These are phyloP conservation scores for Trichoderma sp. DNA, from an alignment of 2,329 filamentous ascomycete species.

Conservation along the genomic window DNA sequence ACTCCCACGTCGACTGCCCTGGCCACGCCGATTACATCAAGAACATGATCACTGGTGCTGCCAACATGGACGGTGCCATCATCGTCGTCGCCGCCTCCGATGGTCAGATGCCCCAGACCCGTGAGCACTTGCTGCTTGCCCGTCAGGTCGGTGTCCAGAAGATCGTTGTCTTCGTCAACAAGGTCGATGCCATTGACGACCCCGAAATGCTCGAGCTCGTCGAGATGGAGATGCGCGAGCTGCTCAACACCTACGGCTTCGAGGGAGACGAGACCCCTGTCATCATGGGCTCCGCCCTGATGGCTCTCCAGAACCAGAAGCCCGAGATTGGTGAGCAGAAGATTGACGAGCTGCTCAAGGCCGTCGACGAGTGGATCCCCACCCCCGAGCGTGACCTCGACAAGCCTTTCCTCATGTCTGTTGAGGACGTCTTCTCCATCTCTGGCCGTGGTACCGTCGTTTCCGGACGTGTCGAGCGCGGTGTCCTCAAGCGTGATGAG, in stretches of 20 bases:
- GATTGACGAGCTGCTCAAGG: conserved; percentile 88
- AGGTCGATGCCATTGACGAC: conserved; percentile 96
- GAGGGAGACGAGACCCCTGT: conserved; percentile 98
- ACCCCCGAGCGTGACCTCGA: conserved; percentile 91
- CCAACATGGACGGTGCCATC: conserved; percentile 98
- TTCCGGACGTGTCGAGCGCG: conserved; percentile 96
- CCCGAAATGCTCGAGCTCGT: conserved; percentile 99
- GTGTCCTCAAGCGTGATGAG: conserved; percentile 86
- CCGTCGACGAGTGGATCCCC: conserved; percentile 95
- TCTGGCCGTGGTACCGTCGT: conserved; percentile 94
- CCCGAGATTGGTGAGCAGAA: conserved; percentile 84
- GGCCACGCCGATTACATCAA: conserved; percentile 99
- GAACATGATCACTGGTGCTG: conserved; percentile 99
- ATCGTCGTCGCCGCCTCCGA: conserved; percentile 98
- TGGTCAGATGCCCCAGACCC: conserved; percentile 99
- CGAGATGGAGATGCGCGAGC: conserved; percentile 99
- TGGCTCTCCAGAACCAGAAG: conserved; percentile 83
- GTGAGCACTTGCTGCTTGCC: conserved; percentile 96
- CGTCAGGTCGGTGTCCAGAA: conserved; percentile 97
- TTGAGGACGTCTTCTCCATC: conserved; percentile 92
- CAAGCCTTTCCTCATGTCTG: conserved; percentile 98
- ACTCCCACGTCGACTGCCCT: conserved; percentile 99
- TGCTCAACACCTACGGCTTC: conserved; percentile 89
- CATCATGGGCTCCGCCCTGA: conserved; percentile 94
- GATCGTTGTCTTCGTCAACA: conserved; percentile 99